Evolutionary conservation across 169 alveolate species (phyloP).

Genomic region (Plasmodium ovale): DNA sequence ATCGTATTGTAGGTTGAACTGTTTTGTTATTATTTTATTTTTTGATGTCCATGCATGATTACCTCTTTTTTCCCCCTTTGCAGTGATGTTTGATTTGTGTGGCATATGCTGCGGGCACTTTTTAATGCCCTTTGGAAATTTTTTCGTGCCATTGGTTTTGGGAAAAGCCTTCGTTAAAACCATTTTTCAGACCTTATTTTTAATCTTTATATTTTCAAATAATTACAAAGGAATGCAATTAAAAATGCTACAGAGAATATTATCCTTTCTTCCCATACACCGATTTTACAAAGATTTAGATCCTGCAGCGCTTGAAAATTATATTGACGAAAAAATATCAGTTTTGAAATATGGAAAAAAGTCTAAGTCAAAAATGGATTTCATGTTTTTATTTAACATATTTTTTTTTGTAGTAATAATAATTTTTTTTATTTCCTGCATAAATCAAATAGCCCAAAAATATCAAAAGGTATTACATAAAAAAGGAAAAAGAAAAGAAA

Average conservation of each 20-base stretch:
- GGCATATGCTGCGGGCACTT: slow-evolving; percentile 96
- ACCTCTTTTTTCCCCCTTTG: neutral
- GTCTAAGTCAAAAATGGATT: slow-evolving; percentile 34
- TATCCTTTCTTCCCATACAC: slow-evolving; percentile 49
- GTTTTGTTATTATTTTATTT: neutral
- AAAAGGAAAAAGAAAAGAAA: neutral
- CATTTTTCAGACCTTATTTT: slow-evolving; percentile 85
- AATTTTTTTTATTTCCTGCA: slow-evolving; percentile 69
- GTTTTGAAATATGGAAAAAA: slow-evolving; percentile 61
- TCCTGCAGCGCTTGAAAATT: slow-evolving; percentile 34
- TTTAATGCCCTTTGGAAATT: slow-evolving; percentile 90
- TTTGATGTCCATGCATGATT: neutral
- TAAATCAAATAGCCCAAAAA: slow-evolving; percentile 75
- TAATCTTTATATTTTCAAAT: slow-evolving; percentile 87
- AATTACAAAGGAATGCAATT: slow-evolving; percentile 62
- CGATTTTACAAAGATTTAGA: slow-evolving; percentile 23
- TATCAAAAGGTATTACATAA: slow-evolving; percentile 42
- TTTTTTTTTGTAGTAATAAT: slow-evolving; percentile 70
- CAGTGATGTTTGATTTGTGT: slow-evolving; percentile 90
- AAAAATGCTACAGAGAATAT: slow-evolving; percentile 18
- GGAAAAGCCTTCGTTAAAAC: slow-evolving; percentile 94
- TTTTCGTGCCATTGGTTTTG: slow-evolving; percentile 92
- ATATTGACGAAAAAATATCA: slow-evolving; percentile 52
- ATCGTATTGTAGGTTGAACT: neutral
- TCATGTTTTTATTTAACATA: slow-evolving; percentile 75